Conservation (phyloP, 1,139 yeast genomes). For the Sugiyamaella japonica region DNA sequence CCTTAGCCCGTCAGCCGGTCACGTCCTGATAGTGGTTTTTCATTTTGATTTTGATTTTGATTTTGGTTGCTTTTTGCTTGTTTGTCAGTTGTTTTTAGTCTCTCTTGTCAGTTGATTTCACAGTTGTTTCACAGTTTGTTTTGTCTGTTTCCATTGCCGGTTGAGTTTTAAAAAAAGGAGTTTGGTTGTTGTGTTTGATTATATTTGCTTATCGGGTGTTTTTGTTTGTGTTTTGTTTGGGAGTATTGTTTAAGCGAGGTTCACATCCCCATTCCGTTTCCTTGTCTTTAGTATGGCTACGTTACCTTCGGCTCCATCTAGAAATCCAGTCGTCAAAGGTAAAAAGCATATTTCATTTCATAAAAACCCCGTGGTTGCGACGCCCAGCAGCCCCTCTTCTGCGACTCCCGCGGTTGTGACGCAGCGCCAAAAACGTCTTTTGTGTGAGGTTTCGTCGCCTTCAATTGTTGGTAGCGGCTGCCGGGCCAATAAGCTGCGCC, state of each 20-base stretch:
- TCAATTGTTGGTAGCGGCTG: not conserved
- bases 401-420: not conserved
- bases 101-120: not conserved
- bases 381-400: not conserved
- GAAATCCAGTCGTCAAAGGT: constrained; percentile 8
- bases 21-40: no score
- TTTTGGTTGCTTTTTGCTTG: not conserved
- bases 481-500: constrained; percentile 16
- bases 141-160: constrained; percentile 1
- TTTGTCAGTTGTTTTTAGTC: not conserved
- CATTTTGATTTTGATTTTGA: no score
- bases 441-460: constrained; percentile 6
- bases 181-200: constrained; percentile 1
- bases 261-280: not conserved
- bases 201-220: constrained; percentile 1
- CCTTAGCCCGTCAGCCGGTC: no score
- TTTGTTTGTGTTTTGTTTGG: not conserved
- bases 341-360: constrained; percentile 14
- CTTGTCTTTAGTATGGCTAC: constrained; percentile 10
- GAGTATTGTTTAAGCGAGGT: constrained; percentile 13
- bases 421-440: constrained; percentile 8
- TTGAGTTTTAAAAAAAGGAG: not conserved
- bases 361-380: constrained; percentile 12
- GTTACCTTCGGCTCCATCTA: constrained; percentile 3
- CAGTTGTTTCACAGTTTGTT: not conserved